Evolutionary conservation across 202 grass and related monocot genomes (phyloP).

Genomic region (Panicum virgatum): DNA sequence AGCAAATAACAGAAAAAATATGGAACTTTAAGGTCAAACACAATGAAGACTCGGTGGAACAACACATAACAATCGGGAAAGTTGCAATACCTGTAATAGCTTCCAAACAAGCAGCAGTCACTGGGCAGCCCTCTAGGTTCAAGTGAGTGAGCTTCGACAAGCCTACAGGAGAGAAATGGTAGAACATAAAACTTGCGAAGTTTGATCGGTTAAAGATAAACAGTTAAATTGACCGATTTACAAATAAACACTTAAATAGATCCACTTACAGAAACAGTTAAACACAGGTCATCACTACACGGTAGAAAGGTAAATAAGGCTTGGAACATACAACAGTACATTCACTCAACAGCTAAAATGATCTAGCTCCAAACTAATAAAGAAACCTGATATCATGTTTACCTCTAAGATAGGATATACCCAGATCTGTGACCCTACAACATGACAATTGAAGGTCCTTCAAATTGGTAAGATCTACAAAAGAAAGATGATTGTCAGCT

Average conservation of each 20-base stretch:
- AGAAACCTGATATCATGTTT: constrained; percentile 18
- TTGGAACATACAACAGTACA: neutral
- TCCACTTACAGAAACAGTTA: neutral
- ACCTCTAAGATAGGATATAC: constrained; percentile 85
- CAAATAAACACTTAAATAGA: neutral
- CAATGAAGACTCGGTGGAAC: neutral
- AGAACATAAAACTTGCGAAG: constrained; percentile 12
- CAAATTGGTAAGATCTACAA: constrained; percentile 81
- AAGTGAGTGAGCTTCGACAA: constrained; percentile 69
- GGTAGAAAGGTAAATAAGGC: constrained; percentile 10
- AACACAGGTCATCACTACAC: neutral
- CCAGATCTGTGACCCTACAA: constrained; percentile 84
- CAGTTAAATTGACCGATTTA: neutral
- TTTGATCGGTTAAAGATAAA: neutral
- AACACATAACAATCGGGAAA: constrained; percentile 8
- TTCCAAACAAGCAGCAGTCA: constrained; percentile 87
- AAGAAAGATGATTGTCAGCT: constrained; percentile 7
- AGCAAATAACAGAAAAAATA: neutral
- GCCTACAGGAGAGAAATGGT: constrained; percentile 45
- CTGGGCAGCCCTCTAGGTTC: constrained; percentile 77
- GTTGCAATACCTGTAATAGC: constrained; percentile 69
- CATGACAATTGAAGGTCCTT: constrained; percentile 78
- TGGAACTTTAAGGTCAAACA: constrained; percentile 7
- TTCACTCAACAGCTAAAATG: neutral
- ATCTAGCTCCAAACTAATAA: neutral